These are phyloP conservation scores for Amoebophrya sp. DNA, from an alignment of 169 alveolate species.

Conservation along the genomic window DNA sequence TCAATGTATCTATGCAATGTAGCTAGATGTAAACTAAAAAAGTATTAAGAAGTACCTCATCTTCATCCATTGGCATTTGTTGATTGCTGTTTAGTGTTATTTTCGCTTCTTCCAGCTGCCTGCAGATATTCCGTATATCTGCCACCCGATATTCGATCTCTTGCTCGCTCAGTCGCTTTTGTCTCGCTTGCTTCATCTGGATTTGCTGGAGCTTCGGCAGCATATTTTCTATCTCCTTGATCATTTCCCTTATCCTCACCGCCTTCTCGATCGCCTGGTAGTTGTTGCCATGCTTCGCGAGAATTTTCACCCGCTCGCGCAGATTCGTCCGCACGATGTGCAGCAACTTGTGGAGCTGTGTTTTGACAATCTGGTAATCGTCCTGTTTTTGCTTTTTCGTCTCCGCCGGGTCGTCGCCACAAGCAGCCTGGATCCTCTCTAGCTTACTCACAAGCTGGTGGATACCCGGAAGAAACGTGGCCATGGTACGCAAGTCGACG, in stretches of 20 bases:
- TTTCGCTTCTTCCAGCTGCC: not conserved
- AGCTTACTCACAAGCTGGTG: not conserved
- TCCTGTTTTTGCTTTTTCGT: too few relatives aligned
- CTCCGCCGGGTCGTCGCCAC: not conserved
- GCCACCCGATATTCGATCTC: not conserved
- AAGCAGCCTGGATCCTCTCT: not conserved
- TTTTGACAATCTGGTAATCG: too few relatives aligned
- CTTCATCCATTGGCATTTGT: too few relatives aligned
- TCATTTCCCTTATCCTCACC: not conserved
- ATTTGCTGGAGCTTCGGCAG: not conserved
- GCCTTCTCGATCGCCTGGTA: not conserved
- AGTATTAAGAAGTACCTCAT: too few relatives aligned
- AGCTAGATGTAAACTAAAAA: too few relatives aligned
- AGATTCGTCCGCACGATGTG: not conserved
- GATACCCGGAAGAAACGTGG: not conserved
- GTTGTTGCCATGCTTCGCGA: not conserved
- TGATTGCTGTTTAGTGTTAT: not conserved
- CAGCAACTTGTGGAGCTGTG: too few relatives aligned
- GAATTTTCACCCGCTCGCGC: not conserved
- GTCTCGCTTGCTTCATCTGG: not conserved
- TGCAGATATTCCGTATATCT: not conserved
- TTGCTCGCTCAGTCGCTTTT: not conserved
- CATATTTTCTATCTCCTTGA: not conserved
- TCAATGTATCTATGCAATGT: too few relatives aligned
- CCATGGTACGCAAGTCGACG: too few relatives aligned